phyloP scores from a whole-genome alignment of 257 asterid species.

The Solanum etuberosum region DNA sequence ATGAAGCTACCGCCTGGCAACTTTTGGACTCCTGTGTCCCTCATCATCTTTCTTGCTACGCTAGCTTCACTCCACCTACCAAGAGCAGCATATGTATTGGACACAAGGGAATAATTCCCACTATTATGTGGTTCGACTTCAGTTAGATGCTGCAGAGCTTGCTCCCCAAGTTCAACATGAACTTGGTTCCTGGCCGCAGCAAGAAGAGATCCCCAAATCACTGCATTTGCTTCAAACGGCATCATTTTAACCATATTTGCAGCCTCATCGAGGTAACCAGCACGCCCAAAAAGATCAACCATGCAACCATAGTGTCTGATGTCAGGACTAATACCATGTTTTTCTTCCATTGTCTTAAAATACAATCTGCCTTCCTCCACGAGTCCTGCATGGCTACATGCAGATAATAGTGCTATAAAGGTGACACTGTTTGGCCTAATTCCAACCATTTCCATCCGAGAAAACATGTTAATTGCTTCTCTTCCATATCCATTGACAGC shows the following conservation, averaged over 20 bases:
- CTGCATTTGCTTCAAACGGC: constrained; percentile 10
- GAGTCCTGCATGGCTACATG: constrained; percentile 4
- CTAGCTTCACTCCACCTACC: constrained; percentile 10
- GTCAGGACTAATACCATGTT: constrained; percentile 1
- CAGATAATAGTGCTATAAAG: not conserved
- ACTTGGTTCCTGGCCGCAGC: constrained; percentile 9
- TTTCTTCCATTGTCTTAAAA: not conserved
- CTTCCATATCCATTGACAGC: constrained; percentile 2
- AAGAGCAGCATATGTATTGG: constrained; percentile 2
- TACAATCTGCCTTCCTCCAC: constrained; percentile 1
- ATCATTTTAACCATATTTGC: not conserved
- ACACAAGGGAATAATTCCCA: constrained; percentile 10
- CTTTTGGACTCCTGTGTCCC: constrained; percentile 1
- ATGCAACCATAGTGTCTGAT: constrained; percentile 11
- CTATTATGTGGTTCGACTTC: constrained; percentile 4
- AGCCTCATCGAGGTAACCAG: constrained; percentile 4
- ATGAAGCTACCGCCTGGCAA: constrained; percentile 4
- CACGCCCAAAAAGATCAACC: constrained; percentile 8
- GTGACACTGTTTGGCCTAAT: constrained; percentile 4
- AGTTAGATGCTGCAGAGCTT: constrained; percentile 1
- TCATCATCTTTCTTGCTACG: constrained; percentile 1
- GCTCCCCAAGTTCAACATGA: constrained; percentile 3
- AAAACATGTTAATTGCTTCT: constrained; percentile 1
- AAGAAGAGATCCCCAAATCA: constrained; percentile 11
- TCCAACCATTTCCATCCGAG: constrained; percentile 1